A percentile compares a stretch with the other conserved stretches of the same genome.
Evolutionary conservation across 2,329 filamentous ascomycete genomes (phyloP).

Genomic region (Curvularia spicifera): DNA sequence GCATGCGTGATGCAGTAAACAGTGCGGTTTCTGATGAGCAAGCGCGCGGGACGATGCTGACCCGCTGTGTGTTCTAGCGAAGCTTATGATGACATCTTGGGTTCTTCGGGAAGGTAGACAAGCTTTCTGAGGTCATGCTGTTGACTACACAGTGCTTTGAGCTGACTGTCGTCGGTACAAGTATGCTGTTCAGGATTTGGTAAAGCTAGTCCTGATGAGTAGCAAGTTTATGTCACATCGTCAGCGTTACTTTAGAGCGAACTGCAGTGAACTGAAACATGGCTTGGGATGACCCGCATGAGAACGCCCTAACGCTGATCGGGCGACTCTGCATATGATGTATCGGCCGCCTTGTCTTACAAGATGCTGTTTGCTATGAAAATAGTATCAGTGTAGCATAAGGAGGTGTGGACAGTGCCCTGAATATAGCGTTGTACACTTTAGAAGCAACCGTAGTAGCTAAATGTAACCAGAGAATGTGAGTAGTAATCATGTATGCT

Average conservation of each 20-base stretch:
- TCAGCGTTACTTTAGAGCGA: background rate
- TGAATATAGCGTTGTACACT: background rate
- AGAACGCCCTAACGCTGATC: background rate
- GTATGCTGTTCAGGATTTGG: background rate
- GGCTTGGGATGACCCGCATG: background rate
- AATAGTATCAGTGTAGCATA: background rate
- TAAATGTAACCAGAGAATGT: background rate
- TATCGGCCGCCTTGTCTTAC: background rate
- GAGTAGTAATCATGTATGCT: background rate
- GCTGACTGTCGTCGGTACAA: slow-evolving; percentile 3
- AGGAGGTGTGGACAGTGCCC: background rate
- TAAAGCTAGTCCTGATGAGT: background rate
- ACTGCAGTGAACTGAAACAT: background rate
- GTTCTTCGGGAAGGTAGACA: background rate
- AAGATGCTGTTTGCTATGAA: background rate
- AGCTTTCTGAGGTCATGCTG: background rate
- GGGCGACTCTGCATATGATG: background rate
- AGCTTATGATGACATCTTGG: slow-evolving; percentile 2
- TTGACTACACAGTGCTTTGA: slow-evolving; percentile 2
- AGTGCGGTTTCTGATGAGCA: background rate
- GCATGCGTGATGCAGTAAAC: background rate
- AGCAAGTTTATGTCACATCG: slow-evolving; percentile 1
- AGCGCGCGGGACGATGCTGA: slow-evolving; percentile 11
- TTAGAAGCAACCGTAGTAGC: background rate
- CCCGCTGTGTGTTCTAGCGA: slow-evolving; percentile 2